phyloP scores from a whole-genome alignment of 108 stramenopile genomes.

The Discostella pseudostelligera region DNA sequence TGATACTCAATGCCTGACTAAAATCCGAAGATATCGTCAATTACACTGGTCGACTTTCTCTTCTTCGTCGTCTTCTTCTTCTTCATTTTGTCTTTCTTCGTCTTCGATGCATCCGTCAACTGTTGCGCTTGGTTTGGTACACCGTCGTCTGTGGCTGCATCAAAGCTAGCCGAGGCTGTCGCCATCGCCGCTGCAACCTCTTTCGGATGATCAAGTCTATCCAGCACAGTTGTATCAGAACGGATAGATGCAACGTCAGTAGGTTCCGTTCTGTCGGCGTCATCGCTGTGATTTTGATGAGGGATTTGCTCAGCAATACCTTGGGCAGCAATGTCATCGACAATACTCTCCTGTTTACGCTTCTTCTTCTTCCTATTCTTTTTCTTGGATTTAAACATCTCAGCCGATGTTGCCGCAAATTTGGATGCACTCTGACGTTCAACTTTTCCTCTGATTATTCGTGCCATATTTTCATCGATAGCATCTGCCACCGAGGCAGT shows the following conservation, averaged over 20 bases:
- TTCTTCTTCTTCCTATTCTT: slow-evolving; percentile 18
- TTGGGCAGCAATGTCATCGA: neutral
- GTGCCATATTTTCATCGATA: slow-evolving; percentile 26
- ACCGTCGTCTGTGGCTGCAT: neutral
- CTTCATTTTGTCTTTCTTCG: slow-evolving; percentile 7
- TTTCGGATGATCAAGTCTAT: neutral
- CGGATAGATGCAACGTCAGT: neutral
- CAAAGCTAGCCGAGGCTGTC: neutral
- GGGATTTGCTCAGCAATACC: neutral
- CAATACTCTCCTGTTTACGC: slow-evolving; percentile 4
- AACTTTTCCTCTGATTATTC: slow-evolving; percentile 6
- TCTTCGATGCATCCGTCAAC: neutral
- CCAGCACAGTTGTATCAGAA: neutral
- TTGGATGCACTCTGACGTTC: neutral
- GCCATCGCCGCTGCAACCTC: neutral
- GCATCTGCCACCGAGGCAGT: neutral
- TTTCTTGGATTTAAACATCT: neutral
- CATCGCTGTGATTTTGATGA: neutral
- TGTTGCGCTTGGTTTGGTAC: too few relatives aligned
- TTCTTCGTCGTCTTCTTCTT: slow-evolving; percentile 22
- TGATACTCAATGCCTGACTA: neutral
- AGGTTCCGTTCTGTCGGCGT: neutral
- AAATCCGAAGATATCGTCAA: slow-evolving; percentile 42
- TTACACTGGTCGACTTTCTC: slow-evolving; percentile 21
- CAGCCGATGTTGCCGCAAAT: neutral